Evolutionary conservation across 371 early-diverging fungal species (phyloP), one percentile per base, ranked within the genome.

Genomic region (Lichtheimia hyalospora): DNA sequence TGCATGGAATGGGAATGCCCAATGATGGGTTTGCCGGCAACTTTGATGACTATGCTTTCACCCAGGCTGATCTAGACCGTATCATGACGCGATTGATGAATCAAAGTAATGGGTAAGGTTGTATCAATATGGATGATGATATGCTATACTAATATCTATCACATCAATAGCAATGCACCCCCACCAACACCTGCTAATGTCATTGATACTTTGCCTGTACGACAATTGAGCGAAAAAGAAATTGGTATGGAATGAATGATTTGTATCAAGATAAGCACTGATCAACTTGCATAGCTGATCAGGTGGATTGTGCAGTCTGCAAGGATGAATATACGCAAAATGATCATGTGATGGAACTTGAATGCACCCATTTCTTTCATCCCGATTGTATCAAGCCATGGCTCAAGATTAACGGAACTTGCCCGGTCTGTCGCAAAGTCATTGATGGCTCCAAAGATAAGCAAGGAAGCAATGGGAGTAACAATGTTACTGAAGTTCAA

Each of bases 341-440:
- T 24, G 84, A 92, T 61, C 58, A 73, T 46, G 83, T 85, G 28
- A 68, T 83, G 54, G 62, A 74, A 54, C 74, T 96, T 54, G 91
- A 90, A 5, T 96, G 97, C 74, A 74, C 77, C 21, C 97, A 96
- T 62, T 62, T 85, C 39, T 96, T 91, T 67, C 97, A 96, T 65
- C 77, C 78, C 28, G 90, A 89, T 4, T 96, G 97, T 73, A 89
- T 96, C 49, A 89, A 90, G 52, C 88, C 87, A 49, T 96, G 97
- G 97, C 84, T 96, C 40, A 89, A 88, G 60, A 77, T 87, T 54
- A 92, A 89, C 58, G 87, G 89, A 5, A 91, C 93, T 5, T 95
- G 96, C 65, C 96, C 96, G 15, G 91, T 93, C 16, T 96, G 34
- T 34, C 34, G 34, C 10, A 34, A 34, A 34, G 34, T 34, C 8